Base-by-base conservation (phyloP, 768 basidiomycete species). In the Dioszegia crocea region DNA sequence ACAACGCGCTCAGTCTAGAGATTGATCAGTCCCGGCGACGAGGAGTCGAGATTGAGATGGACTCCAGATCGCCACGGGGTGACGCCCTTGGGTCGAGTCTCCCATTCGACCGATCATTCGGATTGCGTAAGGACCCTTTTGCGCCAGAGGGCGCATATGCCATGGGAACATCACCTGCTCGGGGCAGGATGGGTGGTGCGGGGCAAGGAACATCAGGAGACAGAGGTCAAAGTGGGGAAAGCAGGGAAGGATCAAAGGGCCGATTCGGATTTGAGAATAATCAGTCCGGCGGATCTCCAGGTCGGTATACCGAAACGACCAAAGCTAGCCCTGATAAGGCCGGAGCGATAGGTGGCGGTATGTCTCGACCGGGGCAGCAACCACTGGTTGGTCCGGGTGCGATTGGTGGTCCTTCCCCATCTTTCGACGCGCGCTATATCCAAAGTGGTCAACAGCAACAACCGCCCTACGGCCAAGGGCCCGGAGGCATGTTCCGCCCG, bases 1-100 rank as follows among this genome's bases (percentile, higher is more conserved):
- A 58, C 23, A 74, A 72, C 43, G 68, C 69, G 0, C 56, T 76
- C 21, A 70, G 49, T 30, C 53, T 74, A 16, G 67, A 73, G 47
- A 70, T 73, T 40, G 68, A 66, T 29, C 45, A 66, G 36, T 44
- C 52, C n/a, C 46, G 60, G 26, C 51, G 49, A 31, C 45, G 66
- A 16, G 63, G 62, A 11, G 36, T 59, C 5, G 63, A 64, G 38
- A 55, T 61, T 39, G 66, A 64, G 39, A 44, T 60, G 11, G 44
- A 33, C 11, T 26, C 47, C 16, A 23, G 33, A 17, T 36, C 39
- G 10, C n/a, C 11, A 5, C 41, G 11, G 45, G 41, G 52, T 24
- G 27, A 59, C 36, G 38, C 48, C 44, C 41, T 49, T 11, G 27
- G 21, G 3, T 53, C 51, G 36, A 53, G 51, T 30, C 24, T 53